Percentiles rank a stretch among this genome's conserved stretches.
Conservation (phyloP, 305 asterid genomes). For the Solanum aculeatissimum region DNA sequence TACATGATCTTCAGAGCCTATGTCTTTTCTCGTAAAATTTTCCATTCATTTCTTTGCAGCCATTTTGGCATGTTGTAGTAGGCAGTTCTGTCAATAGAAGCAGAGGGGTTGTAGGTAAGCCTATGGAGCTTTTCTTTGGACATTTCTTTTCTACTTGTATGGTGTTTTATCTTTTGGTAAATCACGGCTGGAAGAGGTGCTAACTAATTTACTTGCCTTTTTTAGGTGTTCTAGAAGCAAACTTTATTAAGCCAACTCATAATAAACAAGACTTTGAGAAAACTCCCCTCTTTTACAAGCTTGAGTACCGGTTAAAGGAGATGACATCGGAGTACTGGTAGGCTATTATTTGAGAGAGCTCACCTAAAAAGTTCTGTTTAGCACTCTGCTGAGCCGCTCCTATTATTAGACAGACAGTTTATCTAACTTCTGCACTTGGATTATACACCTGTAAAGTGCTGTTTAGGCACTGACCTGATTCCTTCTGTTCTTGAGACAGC, state of each 20-base stretch:
- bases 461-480: background rate
- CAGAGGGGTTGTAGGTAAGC: constrained; percentile 91
- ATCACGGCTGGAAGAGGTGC: background rate
- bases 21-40: background rate
- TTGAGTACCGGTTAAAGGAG: constrained; percentile 22
- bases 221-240: constrained; percentile 29
- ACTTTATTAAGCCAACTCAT: constrained; percentile 31
- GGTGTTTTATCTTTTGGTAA: background rate
- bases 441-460: background rate
- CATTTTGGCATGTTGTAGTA: constrained; percentile 75
- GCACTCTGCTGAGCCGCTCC: background rate
- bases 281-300: constrained; percentile 34
- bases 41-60: constrained; percentile 41
- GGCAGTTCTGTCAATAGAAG: constrained; percentile 46
- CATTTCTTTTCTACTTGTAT: background rate
- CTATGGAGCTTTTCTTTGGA: background rate
- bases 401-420: background rate
- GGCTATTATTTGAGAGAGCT: background rate
- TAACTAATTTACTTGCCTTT: background rate
- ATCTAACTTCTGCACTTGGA: background rate
- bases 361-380: background rate
- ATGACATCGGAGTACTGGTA: constrained; percentile 37
- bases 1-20: background rate
- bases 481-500: background rate
- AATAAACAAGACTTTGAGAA: constrained; percentile 35